Conservation (phyloP, 495 filamentous ascomycete genomes). For the Talaromyces trachyspermus region DNA sequence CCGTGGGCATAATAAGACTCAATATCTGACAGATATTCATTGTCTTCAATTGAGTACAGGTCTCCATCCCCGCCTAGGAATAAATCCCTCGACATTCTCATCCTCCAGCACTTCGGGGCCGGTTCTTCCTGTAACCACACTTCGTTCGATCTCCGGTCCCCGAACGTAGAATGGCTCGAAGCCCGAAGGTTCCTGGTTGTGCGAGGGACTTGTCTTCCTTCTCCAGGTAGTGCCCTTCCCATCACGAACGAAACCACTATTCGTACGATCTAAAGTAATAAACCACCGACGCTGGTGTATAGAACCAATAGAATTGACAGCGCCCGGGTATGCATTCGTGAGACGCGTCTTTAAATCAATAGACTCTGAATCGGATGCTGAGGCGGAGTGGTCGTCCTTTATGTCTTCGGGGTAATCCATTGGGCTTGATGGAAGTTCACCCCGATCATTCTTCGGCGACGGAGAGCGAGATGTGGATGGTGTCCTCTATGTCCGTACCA, state of each 20-base stretch:
- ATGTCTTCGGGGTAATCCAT: neutral
- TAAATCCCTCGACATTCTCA: constrained; percentile 48
- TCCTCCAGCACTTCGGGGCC: constrained; percentile 50
- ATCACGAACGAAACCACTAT: constrained; percentile 45
- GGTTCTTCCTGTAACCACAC: constrained; percentile 53
- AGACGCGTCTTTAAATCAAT: constrained; percentile 44
- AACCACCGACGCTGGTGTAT: constrained; percentile 60
- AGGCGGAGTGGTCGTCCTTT: constrained; percentile 2
- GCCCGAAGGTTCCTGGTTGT: constrained; percentile 11
- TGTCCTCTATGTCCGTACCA: neutral
- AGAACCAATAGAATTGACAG: constrained; percentile 53
- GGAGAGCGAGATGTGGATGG: constrained; percentile 6
- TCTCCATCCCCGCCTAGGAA: constrained; percentile 50
- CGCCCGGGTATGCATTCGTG: constrained; percentile 58
- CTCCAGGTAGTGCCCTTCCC: neutral
- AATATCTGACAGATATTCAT: neutral
- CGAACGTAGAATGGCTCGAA: constrained; percentile 54
- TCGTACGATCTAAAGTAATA: constrained; percentile 45
- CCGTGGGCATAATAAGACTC: too few relatives aligned
- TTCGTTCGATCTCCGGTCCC: constrained; percentile 50
- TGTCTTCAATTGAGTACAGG: constrained; percentile 38
- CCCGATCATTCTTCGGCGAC: neutral
- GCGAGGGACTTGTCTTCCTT: neutral
- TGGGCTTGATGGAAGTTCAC: neutral
- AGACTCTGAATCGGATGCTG: constrained; percentile 9